Conservation (phyloP, 2,329 filamentous ascomycete genomes). For the Aureobasidium sp. region DNA sequence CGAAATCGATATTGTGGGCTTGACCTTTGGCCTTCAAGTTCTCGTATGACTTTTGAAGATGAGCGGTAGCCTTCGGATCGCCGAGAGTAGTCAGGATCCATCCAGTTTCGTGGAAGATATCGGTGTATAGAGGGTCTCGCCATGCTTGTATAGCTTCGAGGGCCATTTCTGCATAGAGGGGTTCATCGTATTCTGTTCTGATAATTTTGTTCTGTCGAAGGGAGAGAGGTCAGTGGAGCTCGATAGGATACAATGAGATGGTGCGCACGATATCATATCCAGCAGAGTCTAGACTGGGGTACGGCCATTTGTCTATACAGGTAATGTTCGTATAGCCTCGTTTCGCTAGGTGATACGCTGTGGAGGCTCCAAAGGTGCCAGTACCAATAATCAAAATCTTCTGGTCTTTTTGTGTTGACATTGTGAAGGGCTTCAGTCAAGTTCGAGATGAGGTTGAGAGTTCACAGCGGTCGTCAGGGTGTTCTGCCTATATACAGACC, state of each 20-base stretch:
- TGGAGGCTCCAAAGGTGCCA: conserved; percentile 10
- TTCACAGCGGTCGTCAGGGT: background rate
- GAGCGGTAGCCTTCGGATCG: conserved; percentile 12
- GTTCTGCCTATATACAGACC: conserved; percentile 1
- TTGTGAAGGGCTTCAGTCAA: background rate
- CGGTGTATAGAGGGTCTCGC: conserved; percentile 13
- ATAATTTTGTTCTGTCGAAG: conserved; percentile 16
- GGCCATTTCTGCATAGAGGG: conserved; percentile 16
- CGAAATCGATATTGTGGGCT: conserved; percentile 25
- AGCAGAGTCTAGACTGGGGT: conserved; percentile 1
- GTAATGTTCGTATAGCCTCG: conserved; percentile 11
- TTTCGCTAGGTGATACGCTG: conserved; percentile 10
- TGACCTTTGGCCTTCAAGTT: conserved; percentile 37
- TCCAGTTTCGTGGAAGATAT: conserved; percentile 37
- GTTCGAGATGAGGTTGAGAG: background rate
- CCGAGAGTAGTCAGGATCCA: conserved; percentile 20
- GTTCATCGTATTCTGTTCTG: conserved; percentile 17
- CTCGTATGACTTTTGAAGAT: conserved; percentile 14
- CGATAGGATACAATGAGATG: too few species aligned
- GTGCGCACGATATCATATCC: conserved; percentile 6
- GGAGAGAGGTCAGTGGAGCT: too few species aligned
- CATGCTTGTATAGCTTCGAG: conserved; percentile 16
- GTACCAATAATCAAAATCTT: conserved; percentile 51
- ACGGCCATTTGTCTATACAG: conserved; percentile 12
- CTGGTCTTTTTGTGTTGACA: background rate